These are phyloP conservation scores for Xerocomus amazonicus DNA, from an alignment of 1,284 basidiomycete genomes.

Conservation along the genomic window DNA sequence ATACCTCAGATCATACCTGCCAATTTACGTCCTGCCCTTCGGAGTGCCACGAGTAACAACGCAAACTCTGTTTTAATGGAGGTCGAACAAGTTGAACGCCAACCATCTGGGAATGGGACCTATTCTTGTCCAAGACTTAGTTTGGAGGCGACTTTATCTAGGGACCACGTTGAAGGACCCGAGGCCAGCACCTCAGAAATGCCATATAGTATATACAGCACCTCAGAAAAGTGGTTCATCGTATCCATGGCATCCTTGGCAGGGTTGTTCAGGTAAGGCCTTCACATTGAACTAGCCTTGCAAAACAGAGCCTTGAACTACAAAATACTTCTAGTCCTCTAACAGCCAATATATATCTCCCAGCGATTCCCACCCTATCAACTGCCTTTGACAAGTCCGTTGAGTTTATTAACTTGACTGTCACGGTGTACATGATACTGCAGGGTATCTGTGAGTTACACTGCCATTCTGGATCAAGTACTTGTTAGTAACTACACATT, in stretches of 20 bases:
- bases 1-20: not conserved
- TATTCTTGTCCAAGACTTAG: not conserved
- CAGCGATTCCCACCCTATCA: slow-evolving; percentile 68
- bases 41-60: not conserved
- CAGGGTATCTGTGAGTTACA: slow-evolving; percentile 60
- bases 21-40: not conserved
- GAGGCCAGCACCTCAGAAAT: slow-evolving; percentile 4
- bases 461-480: not conserved
- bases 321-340: slow-evolving; percentile 49
- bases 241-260: slow-evolving; percentile 55
- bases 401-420: slow-evolving; percentile 72
- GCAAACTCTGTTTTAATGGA: not conserved
- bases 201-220: slow-evolving; percentile 54
- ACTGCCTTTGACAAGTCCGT: slow-evolving; percentile 58
- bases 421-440: slow-evolving; percentile 76
- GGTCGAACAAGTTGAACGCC: not conserved
- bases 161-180: not conserved
- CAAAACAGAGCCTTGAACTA: not conserved
- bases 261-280: slow-evolving; percentile 55
- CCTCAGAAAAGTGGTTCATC: slow-evolving; percentile 64
- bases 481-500: not conserved
- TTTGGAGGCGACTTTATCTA: not conserved
- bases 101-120: not conserved
- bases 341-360: slow-evolving; percentile 74
- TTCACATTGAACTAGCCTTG: not conserved